A percentile compares a stretch with the other conserved stretches of the same genome.
These are phyloP conservation scores for Hymenoscyphus occultus DNA, from an alignment of 2,329 filamentous ascomycete species.

Conservation along the genomic window DNA sequence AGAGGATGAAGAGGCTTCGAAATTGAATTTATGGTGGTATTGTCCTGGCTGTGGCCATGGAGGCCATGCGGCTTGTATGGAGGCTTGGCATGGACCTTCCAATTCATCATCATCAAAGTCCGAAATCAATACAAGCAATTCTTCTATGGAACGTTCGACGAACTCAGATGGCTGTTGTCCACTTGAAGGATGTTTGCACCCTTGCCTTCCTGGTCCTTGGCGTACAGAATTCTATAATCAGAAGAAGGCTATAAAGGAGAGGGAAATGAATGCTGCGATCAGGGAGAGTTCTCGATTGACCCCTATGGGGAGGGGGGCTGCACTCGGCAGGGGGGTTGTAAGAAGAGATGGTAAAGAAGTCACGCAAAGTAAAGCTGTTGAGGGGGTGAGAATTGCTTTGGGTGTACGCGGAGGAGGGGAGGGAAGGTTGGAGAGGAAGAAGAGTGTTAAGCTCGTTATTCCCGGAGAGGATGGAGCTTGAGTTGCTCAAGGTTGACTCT, in stretches of 20 bases:
- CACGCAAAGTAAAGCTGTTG: constrained; percentile 58
- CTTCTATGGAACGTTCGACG: constrained; percentile 23
- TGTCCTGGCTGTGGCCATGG: constrained; percentile 62
- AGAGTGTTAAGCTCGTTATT: constrained; percentile 60
- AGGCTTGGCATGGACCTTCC: constrained; percentile 51
- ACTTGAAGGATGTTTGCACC: constrained; percentile 62
- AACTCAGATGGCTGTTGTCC: constrained; percentile 57
- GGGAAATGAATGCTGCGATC: constrained; percentile 46
- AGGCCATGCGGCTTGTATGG: constrained; percentile 58
- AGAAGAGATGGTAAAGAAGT: constrained; percentile 53
- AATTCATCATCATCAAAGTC: constrained; percentile 31
- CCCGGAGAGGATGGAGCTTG: constrained; percentile 29
- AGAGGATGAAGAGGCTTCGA: constrained; percentile 2
- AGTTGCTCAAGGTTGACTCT: neutral
- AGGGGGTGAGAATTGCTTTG: constrained; percentile 55
- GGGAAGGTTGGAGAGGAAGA: constrained; percentile 53
- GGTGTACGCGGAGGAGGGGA: constrained; percentile 28
- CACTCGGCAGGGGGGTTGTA: constrained; percentile 31
- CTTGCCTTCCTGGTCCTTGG: constrained; percentile 57
- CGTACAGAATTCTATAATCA: constrained; percentile 44
- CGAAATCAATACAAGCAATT: neutral
- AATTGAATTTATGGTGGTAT: constrained; percentile 54
- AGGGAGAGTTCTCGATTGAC: constrained; percentile 26
- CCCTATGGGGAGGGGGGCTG: constrained; percentile 9
- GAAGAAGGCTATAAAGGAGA: constrained; percentile 31